Base-by-base conservation (phyloP, 345 rosid species). In the Rhodamnia rubescens region DNA sequence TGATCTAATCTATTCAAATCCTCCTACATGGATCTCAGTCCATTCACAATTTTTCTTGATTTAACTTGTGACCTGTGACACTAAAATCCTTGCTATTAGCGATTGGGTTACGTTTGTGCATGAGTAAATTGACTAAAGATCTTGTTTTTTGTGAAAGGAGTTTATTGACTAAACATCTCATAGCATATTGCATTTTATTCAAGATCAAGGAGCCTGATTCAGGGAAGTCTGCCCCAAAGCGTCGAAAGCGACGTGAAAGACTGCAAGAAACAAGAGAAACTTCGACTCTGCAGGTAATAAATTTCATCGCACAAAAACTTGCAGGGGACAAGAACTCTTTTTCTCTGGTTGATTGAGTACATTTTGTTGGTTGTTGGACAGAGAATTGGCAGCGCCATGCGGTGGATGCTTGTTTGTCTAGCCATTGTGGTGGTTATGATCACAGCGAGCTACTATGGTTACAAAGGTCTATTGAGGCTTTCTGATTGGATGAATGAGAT, bases 401-500 rank as follows among this genome's bases (percentile, higher is more conserved):
- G 88, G 91, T 84, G 86, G 93, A 58, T 93, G 89, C 85, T 94
- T 90, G 81, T 93, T 81, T 74, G 85, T 10, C 80, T 91, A 82
- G 78, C 88, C 87, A 51, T 92, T 51, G 40, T 82, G 69, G 88
- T 83, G 84, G 89, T 90, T 81, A 40, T 92, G 57, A 50, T 88
- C 7, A 91, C 91, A 51, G 90, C 84, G n/a, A 59, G 89, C 11
- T 94, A 91, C 91, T 95, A 89, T 51, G 97, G 98, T n/a, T 94
- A 95, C 90, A 94, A 95, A 85, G 98, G 95, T 75, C 92, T 97
- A 32, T 64, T 97, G 86, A 85, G 90, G 92, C 97, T 97, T 32
- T 90, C 93, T 0, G 95, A 95, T 88, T 95, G 98, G 98, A 97
- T 97, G 98, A 94, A 95, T 86, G 95, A 92, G 90, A 84, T 93